Evolutionary conservation across 306 rosid species (phyloP).

Genomic region (Quercus robur): DNA sequence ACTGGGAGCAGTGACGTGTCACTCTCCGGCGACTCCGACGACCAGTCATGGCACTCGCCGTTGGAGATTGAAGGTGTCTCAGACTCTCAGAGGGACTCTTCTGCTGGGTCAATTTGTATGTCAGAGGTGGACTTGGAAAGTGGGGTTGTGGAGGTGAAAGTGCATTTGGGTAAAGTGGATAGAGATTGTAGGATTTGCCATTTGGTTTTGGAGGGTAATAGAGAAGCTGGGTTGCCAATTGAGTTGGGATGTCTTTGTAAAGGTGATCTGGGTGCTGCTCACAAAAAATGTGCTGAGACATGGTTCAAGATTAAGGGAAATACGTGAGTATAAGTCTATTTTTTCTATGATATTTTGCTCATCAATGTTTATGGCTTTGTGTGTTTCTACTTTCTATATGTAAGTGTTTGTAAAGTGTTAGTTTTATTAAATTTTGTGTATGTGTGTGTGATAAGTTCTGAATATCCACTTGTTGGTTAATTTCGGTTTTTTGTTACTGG

Average conservation of each 20-base stretch:
- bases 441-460: neutral
- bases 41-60: conserved; percentile 18
- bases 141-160: conserved; percentile 40
- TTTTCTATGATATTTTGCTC: neutral
- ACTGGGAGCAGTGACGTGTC: conserved; percentile 7
- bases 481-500: neutral
- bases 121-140: conserved; percentile 68
- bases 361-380: neutral
- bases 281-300: conserved; percentile 90
- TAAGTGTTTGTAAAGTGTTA: neutral
- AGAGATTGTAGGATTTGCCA: conserved; percentile 89
- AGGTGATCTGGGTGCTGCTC: conserved; percentile 94
- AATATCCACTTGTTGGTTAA: neutral
- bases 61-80: conserved; percentile 52
- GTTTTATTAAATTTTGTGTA: neutral
- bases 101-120: conserved; percentile 51
- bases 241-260: conserved; percentile 89
- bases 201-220: conserved; percentile 66
- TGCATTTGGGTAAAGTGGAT: conserved; percentile 57
- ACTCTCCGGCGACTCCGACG: conserved; percentile 4
- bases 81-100: conserved; percentile 46
- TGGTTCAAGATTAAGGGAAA: conserved; percentile 96
- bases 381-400: neutral
- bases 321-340: conserved; percentile 49
- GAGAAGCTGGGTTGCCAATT: conserved; percentile 73